Evolutionary conservation across 768 basidiomycete genomes (phyloP).

Genomic region (Strobilomyces confusus): DNA sequence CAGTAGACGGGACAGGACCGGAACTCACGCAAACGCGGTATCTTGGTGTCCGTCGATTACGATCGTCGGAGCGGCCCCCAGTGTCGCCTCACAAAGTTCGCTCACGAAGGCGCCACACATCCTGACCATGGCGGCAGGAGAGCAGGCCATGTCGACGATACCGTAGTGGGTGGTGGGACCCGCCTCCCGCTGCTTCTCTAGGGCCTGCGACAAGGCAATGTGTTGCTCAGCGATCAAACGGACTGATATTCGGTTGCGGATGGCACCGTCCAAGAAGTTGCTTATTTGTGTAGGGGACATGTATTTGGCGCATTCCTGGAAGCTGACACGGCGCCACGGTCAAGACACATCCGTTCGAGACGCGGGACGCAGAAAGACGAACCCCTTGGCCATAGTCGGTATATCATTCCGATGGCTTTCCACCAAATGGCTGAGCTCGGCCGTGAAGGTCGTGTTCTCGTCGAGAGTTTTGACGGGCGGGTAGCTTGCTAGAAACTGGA

Average conservation of each 20-base stretch:
- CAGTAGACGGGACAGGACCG: background rate
- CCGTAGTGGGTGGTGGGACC: constrained; percentile 50
- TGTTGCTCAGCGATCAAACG: constrained; percentile 90
- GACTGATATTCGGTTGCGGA: constrained; percentile 82
- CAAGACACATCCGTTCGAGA: background rate
- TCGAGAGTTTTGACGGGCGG: constrained; percentile 59
- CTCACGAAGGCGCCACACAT: constrained; percentile 83
- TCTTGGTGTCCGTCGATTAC: constrained; percentile 67
- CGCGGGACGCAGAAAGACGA: constrained; percentile 15
- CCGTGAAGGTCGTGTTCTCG: constrained; percentile 67
- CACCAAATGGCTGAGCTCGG: constrained; percentile 67
- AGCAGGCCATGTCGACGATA: constrained; percentile 70
- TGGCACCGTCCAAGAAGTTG: constrained; percentile 77
- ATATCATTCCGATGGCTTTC: constrained; percentile 82
- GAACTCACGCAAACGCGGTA: constrained; percentile 73
- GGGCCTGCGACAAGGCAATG: constrained; percentile 72
- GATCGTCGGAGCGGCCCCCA: constrained; percentile 66
- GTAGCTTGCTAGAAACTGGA: constrained; percentile 64
- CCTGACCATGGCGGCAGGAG: constrained; percentile 66
- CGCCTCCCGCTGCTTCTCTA: constrained; percentile 38
- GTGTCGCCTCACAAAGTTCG: constrained; percentile 80
- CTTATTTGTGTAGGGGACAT: constrained; percentile 78
- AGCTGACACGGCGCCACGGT: constrained; percentile 40
- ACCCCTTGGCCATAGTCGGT: constrained; percentile 89
- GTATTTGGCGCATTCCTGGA: constrained; percentile 82